Evolutionary conservation across 2,329 filamentous ascomycete genomes (phyloP), one percentile per base, ranked within the genome.

Genomic region (Penicillium sp.): DNA sequence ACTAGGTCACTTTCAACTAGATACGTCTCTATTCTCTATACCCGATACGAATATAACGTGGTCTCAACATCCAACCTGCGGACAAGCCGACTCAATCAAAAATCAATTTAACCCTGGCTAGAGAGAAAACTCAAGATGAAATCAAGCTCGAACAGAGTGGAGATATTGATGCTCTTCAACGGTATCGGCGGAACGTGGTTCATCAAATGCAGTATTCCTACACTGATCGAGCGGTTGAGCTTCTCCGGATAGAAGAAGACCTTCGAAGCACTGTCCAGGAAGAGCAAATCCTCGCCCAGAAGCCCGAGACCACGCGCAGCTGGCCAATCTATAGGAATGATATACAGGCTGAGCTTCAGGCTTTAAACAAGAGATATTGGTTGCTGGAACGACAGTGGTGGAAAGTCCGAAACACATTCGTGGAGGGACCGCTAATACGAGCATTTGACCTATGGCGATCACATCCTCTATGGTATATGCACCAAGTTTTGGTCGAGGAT

Each of bases 401-500:
- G 43, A 12, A 17, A 17, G 19, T 14, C 26, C 31, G 41, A 22
- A 22, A 10, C 33, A 47, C 25, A 22, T 36, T 30, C 5, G 25
- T 16, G 25, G 41, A 42, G 11, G 26, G 45, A 2, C n/a, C 31
- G 1, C 36, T 51, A 8, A 37, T 26, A 26, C 38, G 51, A 47
- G 51, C 16, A 31, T 55, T 57, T 38, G 35, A 55, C 5, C 28
- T 57, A 22, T 57, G 55, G 55, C 55, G 51, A 17, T 55, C 55
- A 50, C 46, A 55, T 43, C 36, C 52, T 25, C 28, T 16, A n/a
- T 57, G 55, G 55, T 55, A 57, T 45, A 54, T 57, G 44, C 52
- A 57, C 31, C 35, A 31, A 30, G 41, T 36, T 4, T 17, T 57
- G 31, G 6, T 54, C 6, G 40, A 51, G 28, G 46, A 55, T 49